Percentiles rank a stretch among this genome's conserved stretches.
These are phyloP conservation scores for Wickerhamiella shivajii DNA, from an alignment of 805 yeast genomes.

Conservation along the genomic window DNA sequence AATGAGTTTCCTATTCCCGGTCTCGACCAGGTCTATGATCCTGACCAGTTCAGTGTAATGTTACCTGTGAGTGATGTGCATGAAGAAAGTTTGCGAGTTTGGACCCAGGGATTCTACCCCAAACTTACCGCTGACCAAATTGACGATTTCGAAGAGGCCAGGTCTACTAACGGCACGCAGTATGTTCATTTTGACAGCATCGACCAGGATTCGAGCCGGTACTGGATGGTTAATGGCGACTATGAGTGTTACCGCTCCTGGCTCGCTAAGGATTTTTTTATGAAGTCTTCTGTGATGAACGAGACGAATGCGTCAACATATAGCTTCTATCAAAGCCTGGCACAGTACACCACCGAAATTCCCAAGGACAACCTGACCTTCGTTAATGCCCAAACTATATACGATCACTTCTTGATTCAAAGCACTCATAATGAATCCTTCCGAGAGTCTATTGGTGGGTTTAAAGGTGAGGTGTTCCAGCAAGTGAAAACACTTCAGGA, in stretches of 20 bases:
- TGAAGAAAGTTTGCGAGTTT: slow-evolving; percentile 30
- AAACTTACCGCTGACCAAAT: slow-evolving; percentile 24
- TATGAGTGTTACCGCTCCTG: slow-evolving; percentile 27
- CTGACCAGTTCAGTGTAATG: slow-evolving; percentile 28
- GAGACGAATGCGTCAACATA: slow-evolving; percentile 26
- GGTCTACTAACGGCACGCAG: slow-evolving; percentile 32
- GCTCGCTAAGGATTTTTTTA: slow-evolving; percentile 22
- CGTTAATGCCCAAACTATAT: slow-evolving; percentile 29
- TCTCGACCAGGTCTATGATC: slow-evolving; percentile 21
- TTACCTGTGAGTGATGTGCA: slow-evolving; percentile 28
- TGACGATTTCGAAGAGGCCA: slow-evolving; percentile 16
- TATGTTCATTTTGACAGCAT: slow-evolving; percentile 30
- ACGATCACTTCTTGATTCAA: slow-evolving; percentile 30
- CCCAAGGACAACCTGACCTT: slow-evolving; percentile 25
- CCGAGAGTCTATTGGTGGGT: slow-evolving; percentile 23
- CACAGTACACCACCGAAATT: slow-evolving; percentile 16
- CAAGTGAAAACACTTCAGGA: slow-evolving; percentile 29
- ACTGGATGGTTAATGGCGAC: slow-evolving; percentile 32
- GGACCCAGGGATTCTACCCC: slow-evolving; percentile 36
- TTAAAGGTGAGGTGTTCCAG: slow-evolving; percentile 16
- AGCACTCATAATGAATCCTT: slow-evolving; percentile 30
- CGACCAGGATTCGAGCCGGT: slow-evolving; percentile 25
- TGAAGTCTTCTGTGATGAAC: slow-evolving; percentile 20
- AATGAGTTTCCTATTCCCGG: slow-evolving; percentile 19
- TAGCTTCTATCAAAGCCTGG: slow-evolving; percentile 28